Percentiles rank a stretch among this genome's conserved stretches.
phyloP scores from a whole-genome alignment of 192 early-diverging fungal species.

The Coemansia sp. region DNA sequence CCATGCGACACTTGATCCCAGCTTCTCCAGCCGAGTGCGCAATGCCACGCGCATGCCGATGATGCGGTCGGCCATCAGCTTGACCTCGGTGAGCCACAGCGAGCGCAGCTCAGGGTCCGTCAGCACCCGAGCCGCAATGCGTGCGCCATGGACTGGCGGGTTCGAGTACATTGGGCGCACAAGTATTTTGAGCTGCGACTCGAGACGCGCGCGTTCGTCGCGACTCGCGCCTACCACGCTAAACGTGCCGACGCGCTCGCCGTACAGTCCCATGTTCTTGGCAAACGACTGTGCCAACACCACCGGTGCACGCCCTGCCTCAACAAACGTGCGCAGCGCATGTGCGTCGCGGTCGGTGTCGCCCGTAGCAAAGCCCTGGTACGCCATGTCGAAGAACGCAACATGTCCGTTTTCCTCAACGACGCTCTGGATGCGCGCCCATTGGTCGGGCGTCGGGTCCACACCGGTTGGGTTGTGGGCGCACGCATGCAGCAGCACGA shows the following conservation, averaged over 20 bases:
- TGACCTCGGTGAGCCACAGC: slow-evolving; percentile 92
- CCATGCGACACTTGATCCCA: slow-evolving; percentile 77
- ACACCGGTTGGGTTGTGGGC: slow-evolving; percentile 99
- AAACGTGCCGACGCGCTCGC: slow-evolving; percentile 94
- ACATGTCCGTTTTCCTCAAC: slow-evolving; percentile 81
- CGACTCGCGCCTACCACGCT: slow-evolving; percentile 71
- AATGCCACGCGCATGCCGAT: slow-evolving; percentile 85
- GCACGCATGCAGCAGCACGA: slow-evolving; percentile 95
- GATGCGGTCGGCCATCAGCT: slow-evolving; percentile 96
- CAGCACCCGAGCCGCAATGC: slow-evolving; percentile 89
- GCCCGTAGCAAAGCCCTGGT: slow-evolving; percentile 99
- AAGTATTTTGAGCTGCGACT: slow-evolving; percentile 93
- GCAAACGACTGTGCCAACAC: slow-evolving; percentile 94
- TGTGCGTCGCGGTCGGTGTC: slow-evolving; percentile 84
- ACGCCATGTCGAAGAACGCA: slow-evolving; percentile 99
- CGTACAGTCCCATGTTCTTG: slow-evolving; percentile 99
- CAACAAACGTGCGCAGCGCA: slow-evolving; percentile 92
- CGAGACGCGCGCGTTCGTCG: slow-evolving; percentile 75
- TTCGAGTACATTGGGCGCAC: slow-evolving; percentile 99
- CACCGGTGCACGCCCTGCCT: slow-evolving; percentile 66
- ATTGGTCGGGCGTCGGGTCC: slow-evolving; percentile 91
- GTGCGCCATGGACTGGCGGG: slow-evolving; percentile 93
- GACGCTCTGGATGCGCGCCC: slow-evolving; percentile 81
- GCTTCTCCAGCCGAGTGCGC: slow-evolving; percentile 75
- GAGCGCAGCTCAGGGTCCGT: slow-evolving; percentile 65